Percentiles rank a stretch among this genome's conserved stretches.
These are phyloP conservation scores for Xylariaceae sp. DNA, from an alignment of 2,329 filamentous ascomycete species.

Conservation along the genomic window DNA sequence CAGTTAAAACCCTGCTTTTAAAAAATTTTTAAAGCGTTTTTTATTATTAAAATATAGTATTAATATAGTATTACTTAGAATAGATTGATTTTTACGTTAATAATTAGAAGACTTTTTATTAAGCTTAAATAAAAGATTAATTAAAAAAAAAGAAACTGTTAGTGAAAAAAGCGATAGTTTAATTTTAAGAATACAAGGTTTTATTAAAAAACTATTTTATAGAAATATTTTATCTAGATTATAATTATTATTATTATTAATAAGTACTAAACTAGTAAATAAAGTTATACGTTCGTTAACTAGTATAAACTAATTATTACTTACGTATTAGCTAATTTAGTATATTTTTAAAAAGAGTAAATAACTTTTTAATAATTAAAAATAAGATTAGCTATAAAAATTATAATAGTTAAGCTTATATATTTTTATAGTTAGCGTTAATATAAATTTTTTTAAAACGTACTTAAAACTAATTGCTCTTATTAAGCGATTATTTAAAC, in stretches of 20 bases:
- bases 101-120: slow-evolving; percentile 58
- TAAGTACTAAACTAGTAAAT: slow-evolving; percentile 38
- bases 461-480: not conserved
- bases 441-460: not conserved
- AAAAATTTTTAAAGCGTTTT: slow-evolving; percentile 69
- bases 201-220: slow-evolving; percentile 49
- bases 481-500: not conserved
- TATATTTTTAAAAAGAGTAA: slow-evolving; percentile 35
- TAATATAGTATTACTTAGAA: slow-evolving; percentile 71
- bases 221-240: slow-evolving; percentile 56
- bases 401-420: slow-evolving; percentile 8
- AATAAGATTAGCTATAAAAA: slow-evolving; percentile 9
- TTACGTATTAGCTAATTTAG: slow-evolving; percentile 43
- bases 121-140: slow-evolving; percentile 50
- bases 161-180: slow-evolving; percentile 60
- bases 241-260: slow-evolving; percentile 49
- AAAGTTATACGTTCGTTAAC: slow-evolving; percentile 43
- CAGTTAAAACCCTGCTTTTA: slow-evolving; percentile 59
- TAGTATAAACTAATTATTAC: slow-evolving; percentile 41
- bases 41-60: slow-evolving; percentile 68
- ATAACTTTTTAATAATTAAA: slow-evolving; percentile 21
- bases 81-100: slow-evolving; percentile 60
- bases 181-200: slow-evolving; percentile 52
- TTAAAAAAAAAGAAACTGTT: slow-evolving; percentile 51
- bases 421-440: slow-evolving; percentile 1